These are phyloP conservation scores for Byssoonygena ceratinophila DNA, from an alignment of 2,329 filamentous ascomycete genomes.

Conservation along the genomic window DNA sequence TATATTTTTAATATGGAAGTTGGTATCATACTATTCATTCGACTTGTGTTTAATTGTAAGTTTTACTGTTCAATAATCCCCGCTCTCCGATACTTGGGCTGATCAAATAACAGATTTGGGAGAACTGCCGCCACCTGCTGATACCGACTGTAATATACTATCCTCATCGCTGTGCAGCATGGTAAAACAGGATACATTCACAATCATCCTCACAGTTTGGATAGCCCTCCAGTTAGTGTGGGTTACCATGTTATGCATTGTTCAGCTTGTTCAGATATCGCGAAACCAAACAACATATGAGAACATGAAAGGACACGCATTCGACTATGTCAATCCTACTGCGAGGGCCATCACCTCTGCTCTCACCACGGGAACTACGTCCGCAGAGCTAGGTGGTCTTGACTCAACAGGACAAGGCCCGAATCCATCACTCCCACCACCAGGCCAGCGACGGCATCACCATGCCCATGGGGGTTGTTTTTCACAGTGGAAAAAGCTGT, in stretches of 20 bases:
- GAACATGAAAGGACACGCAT: slow-evolving; percentile 75
- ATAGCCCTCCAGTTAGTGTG: slow-evolving; percentile 74
- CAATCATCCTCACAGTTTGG: slow-evolving; percentile 70
- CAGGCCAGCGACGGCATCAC: slow-evolving; percentile 43
- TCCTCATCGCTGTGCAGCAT: slow-evolving; percentile 63
- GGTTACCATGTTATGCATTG: slow-evolving; percentile 93
- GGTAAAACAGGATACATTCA: slow-evolving; percentile 73
- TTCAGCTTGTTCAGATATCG: slow-evolving; percentile 85
- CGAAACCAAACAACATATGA: slow-evolving; percentile 93
- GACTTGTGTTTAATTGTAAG: slow-evolving; percentile 62
- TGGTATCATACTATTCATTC: slow-evolving; percentile 63
- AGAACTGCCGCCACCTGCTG: slow-evolving; percentile 43
- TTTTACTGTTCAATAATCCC: slow-evolving; percentile 14
- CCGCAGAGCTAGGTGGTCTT: slow-evolving; percentile 58
- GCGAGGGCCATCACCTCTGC: slow-evolving; percentile 52
- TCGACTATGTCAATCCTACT: slow-evolving; percentile 44
- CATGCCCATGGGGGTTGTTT: slow-evolving; percentile 52
- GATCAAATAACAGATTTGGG: slow-evolving; percentile 47
- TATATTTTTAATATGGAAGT: slow-evolving; percentile 71
- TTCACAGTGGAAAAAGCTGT: slow-evolving; percentile 67
- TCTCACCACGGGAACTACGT: slow-evolving; percentile 59
- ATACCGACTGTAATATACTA: slow-evolving; percentile 58
- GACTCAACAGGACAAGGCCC: slow-evolving; percentile 56
- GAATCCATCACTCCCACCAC: slow-evolving; percentile 43
- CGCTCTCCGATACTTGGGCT: slow-evolving; percentile 5